Conservation (phyloP, 257 asterid species). For the Petrea volubilis region DNA sequence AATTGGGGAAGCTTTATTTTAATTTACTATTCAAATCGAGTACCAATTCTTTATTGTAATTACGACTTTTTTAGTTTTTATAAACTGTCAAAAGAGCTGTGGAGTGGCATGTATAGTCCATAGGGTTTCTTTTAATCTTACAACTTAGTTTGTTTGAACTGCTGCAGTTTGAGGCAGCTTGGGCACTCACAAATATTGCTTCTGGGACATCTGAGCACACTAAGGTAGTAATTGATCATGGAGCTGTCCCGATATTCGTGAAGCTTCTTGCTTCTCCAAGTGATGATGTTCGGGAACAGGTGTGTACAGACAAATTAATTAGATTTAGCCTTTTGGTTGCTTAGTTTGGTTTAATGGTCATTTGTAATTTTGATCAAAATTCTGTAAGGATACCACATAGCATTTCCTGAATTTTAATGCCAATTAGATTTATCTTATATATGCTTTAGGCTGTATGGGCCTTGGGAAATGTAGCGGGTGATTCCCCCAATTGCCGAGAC, state of each 20-base stretch:
- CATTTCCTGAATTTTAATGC: background rate
- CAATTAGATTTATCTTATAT: background rate
- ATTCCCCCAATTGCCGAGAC: slow-evolving; percentile 88
- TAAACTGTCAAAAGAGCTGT: too few species aligned
- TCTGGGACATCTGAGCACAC: slow-evolving; percentile 96
- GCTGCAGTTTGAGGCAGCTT: slow-evolving; percentile 87
- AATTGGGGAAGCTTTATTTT: too few species aligned
- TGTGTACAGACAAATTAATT: slow-evolving; percentile 10
- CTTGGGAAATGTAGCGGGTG: slow-evolving; percentile 93
- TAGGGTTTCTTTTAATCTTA: background rate
- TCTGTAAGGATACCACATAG: background rate
- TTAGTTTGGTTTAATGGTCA: background rate
- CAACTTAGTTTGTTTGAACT: background rate
- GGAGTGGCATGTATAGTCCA: background rate
- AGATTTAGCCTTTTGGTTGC: background rate
- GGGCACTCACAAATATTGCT: slow-evolving; percentile 96
- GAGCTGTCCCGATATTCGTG: slow-evolving; percentile 80
- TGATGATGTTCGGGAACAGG: slow-evolving; percentile 97
- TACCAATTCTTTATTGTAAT: too few species aligned
- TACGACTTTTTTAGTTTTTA: too few species aligned
- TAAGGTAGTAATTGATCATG: slow-evolving; percentile 81
- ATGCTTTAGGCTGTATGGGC: slow-evolving; percentile 93
- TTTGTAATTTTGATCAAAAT: background rate
- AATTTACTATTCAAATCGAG: too few species aligned
- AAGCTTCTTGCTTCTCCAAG: slow-evolving; percentile 80